These are phyloP conservation scores for Malus fusca DNA, from an alignment of 306 rosid genomes.

Conservation along the genomic window DNA sequence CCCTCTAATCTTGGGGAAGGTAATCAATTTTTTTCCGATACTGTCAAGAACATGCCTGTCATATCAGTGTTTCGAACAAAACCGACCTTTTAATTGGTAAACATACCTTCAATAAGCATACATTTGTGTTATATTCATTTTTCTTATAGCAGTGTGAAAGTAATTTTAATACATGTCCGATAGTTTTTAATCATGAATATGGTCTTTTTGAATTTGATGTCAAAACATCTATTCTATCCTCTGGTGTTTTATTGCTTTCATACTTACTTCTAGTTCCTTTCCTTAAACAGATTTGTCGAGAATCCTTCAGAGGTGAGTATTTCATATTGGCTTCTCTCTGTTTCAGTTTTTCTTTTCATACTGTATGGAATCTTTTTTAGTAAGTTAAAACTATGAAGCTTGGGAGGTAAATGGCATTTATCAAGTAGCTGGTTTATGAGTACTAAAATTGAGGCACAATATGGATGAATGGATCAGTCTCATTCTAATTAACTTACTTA, in stretches of 20 bases:
- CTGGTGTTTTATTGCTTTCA: neutral
- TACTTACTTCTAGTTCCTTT: conserved; percentile 14
- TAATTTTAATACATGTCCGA: neutral
- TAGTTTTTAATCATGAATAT: neutral
- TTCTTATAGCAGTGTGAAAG: neutral
- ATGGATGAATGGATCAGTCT: neutral
- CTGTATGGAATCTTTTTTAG: neutral
- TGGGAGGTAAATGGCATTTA: neutral
- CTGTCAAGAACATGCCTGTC: too few species aligned
- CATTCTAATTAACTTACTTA: neutral
- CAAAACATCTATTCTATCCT: neutral
- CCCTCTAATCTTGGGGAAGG: conserved; percentile 90
- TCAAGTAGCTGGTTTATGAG: neutral
- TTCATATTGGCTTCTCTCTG: conserved; percentile 20
- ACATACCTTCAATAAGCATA: neutral
- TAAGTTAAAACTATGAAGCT: too few species aligned
- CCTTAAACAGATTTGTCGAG: conserved; percentile 67
- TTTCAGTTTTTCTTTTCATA: neutral
- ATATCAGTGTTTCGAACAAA: neutral
- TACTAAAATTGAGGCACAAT: neutral
- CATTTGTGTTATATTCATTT: neutral
- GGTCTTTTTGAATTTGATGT: neutral
- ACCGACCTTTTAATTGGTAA: neutral
- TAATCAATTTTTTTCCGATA: conserved; percentile 7
- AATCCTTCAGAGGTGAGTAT: conserved; percentile 66